Evolutionary conservation across 306 rosid genomes (phyloP).

Genomic region (Quercus wislizeni): DNA sequence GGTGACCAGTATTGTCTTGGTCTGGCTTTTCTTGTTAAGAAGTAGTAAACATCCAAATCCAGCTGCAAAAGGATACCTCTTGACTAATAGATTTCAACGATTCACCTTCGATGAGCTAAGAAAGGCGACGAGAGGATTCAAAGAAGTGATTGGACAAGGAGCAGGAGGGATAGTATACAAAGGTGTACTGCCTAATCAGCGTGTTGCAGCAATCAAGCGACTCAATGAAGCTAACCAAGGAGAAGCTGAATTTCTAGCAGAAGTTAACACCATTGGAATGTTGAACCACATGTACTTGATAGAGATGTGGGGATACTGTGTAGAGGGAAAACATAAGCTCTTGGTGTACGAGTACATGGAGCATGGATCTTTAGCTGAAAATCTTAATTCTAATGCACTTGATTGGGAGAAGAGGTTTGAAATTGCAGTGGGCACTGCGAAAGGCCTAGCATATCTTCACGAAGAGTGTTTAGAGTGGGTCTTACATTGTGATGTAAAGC

Average conservation of each 20-base stretch:
- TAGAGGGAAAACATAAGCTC: conserved; percentile 31
- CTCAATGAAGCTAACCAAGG: conserved; percentile 22
- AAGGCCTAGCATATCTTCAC: conserved; percentile 40
- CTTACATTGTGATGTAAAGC: conserved; percentile 39
- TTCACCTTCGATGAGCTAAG: conserved; percentile 29
- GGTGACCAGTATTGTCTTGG: conserved; percentile 13
- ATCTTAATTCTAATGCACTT: conserved; percentile 18
- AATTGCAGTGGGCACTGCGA: conserved; percentile 40
- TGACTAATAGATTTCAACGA: conserved; percentile 24
- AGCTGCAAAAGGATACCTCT: conserved; percentile 15
- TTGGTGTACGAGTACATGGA: conserved; percentile 35
- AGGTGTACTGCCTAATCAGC: conserved; percentile 14
- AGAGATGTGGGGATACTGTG: conserved; percentile 40
- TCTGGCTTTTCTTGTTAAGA: conserved; percentile 1
- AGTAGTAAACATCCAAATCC: neutral
- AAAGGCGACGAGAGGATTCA: conserved; percentile 19
- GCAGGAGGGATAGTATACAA: conserved; percentile 32
- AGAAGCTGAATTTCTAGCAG: conserved; percentile 40
- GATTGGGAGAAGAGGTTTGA: conserved; percentile 32
- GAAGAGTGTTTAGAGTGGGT: conserved; percentile 47
- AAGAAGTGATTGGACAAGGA: conserved; percentile 39
- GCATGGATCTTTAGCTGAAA: conserved; percentile 28
- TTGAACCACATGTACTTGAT: conserved; percentile 38
- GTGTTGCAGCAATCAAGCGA: conserved; percentile 31
- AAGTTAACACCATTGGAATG: conserved; percentile 31